A percentile compares a stretch with the other conserved stretches of the same genome.
These are phyloP conservation scores for Polytolypa hystricis DNA, from an alignment of 2,329 filamentous ascomycete genomes.

Conservation along the genomic window DNA sequence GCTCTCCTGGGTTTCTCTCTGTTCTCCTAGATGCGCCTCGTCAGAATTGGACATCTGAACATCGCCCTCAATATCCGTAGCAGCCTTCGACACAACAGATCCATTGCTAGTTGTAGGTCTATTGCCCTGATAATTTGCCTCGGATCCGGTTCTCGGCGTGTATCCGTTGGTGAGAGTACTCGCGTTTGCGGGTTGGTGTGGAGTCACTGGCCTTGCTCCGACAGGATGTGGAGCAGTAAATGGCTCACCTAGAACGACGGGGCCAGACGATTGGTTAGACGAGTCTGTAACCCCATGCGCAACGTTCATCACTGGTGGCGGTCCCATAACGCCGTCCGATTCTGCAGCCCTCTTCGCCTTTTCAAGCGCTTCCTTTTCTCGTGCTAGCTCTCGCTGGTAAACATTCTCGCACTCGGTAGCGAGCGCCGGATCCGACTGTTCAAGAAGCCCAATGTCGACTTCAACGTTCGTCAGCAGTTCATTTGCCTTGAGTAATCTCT, in stretches of 20 bases:
- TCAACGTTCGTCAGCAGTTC: constrained; percentile 89
- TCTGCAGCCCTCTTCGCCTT: constrained; percentile 35
- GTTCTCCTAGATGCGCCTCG: constrained; percentile 28
- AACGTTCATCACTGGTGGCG: constrained; percentile 42
- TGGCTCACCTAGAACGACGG: constrained; percentile 53
- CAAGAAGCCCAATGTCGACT: constrained; percentile 74
- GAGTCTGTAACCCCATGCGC: constrained; percentile 41
- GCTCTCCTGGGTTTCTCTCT: constrained; percentile 37
- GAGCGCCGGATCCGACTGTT: constrained; percentile 51
- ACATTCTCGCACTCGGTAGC: constrained; percentile 69
- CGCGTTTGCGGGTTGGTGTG: constrained; percentile 39
- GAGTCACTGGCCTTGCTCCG: constrained; percentile 43
- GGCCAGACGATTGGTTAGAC: constrained; percentile 36
- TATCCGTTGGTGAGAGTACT: constrained; percentile 47
- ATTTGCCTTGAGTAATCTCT: constrained; percentile 74
- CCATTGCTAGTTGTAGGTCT: constrained; percentile 45
- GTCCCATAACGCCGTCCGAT: constrained; percentile 31
- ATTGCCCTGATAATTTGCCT: constrained; percentile 25
- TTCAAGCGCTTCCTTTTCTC: constrained; percentile 54
- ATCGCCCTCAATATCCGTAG: constrained; percentile 36
- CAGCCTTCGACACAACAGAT: constrained; percentile 31
- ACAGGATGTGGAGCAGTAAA: constrained; percentile 45
- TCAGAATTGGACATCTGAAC: constrained; percentile 50
- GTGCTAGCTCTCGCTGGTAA: constrained; percentile 59
- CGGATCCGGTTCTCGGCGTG: constrained; percentile 33